Evolutionary conservation across 345 rosid genomes (phyloP).

Genomic region (Heritiera fomes): DNA sequence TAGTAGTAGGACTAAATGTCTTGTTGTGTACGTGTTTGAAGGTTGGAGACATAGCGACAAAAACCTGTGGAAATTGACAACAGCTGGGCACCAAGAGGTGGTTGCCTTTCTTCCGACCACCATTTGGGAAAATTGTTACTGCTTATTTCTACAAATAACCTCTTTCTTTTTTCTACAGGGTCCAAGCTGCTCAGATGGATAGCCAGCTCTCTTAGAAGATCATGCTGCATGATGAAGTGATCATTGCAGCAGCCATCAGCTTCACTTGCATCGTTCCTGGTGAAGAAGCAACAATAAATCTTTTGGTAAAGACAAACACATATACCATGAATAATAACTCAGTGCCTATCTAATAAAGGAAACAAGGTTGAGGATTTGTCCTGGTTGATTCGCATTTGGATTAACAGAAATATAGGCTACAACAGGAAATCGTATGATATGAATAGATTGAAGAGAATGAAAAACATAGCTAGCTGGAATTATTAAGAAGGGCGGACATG

Average conservation of each 20-base stretch:
- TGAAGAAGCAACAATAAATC: conserved; percentile 9
- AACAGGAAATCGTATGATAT: too few species aligned
- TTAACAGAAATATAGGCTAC: too few species aligned
- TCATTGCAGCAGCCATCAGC: conserved; percentile 25
- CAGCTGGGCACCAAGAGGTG: conserved; percentile 28
- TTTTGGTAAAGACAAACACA: neutral
- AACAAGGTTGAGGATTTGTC: too few species aligned
- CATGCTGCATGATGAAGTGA: conserved; percentile 47
- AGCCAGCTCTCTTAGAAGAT: conserved; percentile 45
- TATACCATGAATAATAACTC: too few species aligned
- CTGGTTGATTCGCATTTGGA: too few species aligned
- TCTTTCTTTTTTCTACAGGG: conserved; percentile 27
- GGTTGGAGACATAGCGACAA: neutral
- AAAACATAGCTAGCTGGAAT: neutral
- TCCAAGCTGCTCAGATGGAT: conserved; percentile 30
- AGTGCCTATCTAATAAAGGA: too few species aligned
- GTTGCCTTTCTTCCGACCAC: conserved; percentile 35
- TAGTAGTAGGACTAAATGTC: neutral
- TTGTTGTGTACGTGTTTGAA: neutral
- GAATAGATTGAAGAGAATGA: too few species aligned
- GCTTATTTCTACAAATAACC: conserved; percentile 37
- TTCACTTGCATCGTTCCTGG: conserved; percentile 44
- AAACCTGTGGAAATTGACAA: conserved; percentile 40
- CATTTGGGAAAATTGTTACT: conserved; percentile 31
- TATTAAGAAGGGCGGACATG: neutral